Evolutionary conservation across 2,329 filamentous ascomycete genomes (phyloP).

Genomic region (Leptographium procerum): DNA sequence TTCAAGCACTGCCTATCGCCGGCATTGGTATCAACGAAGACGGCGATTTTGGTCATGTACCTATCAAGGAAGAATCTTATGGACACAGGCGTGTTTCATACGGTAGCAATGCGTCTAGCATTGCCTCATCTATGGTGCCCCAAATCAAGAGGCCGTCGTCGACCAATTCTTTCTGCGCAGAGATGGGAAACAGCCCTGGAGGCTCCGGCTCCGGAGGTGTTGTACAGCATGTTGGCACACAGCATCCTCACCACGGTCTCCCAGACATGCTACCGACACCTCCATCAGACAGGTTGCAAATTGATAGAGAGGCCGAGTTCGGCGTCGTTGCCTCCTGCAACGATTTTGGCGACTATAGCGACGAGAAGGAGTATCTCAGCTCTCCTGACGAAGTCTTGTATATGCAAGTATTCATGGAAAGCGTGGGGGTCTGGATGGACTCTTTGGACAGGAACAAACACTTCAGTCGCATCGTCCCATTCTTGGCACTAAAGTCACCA

Average conservation of each 20-base stretch:
- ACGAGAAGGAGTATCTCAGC: constrained; percentile 52
- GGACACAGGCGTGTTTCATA: constrained; percentile 18
- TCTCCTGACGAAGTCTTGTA: constrained; percentile 71
- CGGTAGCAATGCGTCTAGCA: constrained; percentile 26
- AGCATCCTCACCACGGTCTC: neutral
- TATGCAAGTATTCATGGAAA: constrained; percentile 85
- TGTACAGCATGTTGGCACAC: neutral
- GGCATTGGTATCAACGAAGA: neutral
- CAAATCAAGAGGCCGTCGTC: constrained; percentile 23
- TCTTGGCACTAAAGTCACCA: constrained; percentile 67
- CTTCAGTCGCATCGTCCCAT: constrained; percentile 76
- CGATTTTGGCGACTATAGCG: neutral
- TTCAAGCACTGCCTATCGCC: neutral
- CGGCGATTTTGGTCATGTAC: constrained; percentile 3
- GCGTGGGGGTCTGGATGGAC: constrained; percentile 92
- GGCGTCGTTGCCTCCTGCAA: neutral
- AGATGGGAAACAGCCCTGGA: constrained; percentile 9
- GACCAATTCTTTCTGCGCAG: constrained; percentile 13
- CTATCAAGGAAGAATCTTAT: constrained; percentile 15
- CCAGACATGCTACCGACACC: constrained; percentile 27
- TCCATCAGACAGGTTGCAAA: constrained; percentile 24
- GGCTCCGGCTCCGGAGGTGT: constrained; percentile 11
- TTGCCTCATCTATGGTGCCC: constrained; percentile 25
- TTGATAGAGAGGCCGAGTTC: neutral
- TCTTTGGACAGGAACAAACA: constrained; percentile 76